Conservation (phyloP, 768 basidiomycete species). For the Russula emetica region DNA sequence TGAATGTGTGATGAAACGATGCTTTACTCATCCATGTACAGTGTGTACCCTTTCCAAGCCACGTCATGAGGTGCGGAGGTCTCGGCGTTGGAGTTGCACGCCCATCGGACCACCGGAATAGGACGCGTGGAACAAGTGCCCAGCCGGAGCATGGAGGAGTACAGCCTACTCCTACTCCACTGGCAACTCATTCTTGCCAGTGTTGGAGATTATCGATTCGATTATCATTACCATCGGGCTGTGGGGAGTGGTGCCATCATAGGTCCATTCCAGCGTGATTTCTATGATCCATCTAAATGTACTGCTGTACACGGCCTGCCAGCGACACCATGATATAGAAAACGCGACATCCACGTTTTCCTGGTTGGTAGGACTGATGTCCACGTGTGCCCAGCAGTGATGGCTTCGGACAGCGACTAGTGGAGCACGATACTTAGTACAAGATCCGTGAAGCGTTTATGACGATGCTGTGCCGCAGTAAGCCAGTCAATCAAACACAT, state of each 20-base stretch:
- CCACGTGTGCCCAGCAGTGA: background rate
- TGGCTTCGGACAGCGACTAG: background rate
- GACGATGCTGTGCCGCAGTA: background rate
- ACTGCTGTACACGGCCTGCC: background rate
- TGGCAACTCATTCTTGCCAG: too few relatives aligned
- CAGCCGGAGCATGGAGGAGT: background rate
- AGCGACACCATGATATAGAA: background rate
- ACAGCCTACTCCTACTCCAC: background rate
- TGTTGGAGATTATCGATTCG: background rate
- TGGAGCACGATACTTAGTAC: background rate
- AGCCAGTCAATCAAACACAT: background rate
- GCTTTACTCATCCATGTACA: background rate
- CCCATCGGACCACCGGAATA: background rate
- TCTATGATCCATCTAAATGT: background rate
- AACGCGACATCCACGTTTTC: constrained; percentile 10
- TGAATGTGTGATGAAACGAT: background rate
- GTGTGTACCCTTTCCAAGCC: background rate
- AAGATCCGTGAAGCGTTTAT: background rate
- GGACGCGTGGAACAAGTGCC: background rate
- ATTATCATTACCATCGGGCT: background rate
- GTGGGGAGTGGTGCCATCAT: background rate
- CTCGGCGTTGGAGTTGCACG: background rate
- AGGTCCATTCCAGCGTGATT: background rate
- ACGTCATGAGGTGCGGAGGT: background rate
- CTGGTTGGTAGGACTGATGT: background rate